Percentiles rank a stretch among this genome's conserved stretches.
phyloP scores from a whole-genome alignment of 2,329 filamentous ascomycete species.

The Hypoxylon sp. region DNA sequence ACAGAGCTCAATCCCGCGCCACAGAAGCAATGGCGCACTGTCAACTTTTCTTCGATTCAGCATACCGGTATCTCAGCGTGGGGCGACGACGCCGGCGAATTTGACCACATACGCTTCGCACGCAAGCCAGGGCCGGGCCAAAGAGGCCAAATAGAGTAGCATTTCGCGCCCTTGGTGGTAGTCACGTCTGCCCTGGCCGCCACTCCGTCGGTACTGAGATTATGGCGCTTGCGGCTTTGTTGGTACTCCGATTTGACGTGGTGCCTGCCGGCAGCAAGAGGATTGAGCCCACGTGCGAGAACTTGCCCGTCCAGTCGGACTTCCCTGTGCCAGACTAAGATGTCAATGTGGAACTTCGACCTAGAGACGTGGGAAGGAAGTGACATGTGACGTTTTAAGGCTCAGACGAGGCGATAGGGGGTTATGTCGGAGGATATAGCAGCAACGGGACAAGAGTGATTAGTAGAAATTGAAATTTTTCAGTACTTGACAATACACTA shows the following conservation, averaged over 20 bases:
- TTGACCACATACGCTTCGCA: conserved; percentile 39
- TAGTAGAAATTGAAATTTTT: not conserved
- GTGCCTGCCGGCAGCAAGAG: conserved; percentile 39
- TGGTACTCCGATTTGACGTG: conserved; percentile 40
- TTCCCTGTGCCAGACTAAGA: conserved; percentile 49
- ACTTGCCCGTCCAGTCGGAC: conserved; percentile 41
- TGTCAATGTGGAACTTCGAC: conserved; percentile 44
- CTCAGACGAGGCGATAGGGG: conserved; percentile 37
- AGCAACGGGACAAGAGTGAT: not conserved
- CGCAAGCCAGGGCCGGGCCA: not conserved
- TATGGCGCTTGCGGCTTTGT: conserved; percentile 37
- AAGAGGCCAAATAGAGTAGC: conserved; percentile 30
- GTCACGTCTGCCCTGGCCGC: conserved; percentile 38
- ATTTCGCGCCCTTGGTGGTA: conserved; percentile 36
- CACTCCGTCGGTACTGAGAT: conserved; percentile 45
- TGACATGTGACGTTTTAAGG: conserved; percentile 46
- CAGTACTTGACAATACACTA: not conserved
- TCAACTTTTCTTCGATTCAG: conserved; percentile 2
- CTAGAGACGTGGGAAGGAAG: conserved; percentile 37
- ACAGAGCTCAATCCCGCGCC: not conserved
- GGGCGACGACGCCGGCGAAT: conserved; percentile 34
- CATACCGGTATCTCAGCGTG: conserved; percentile 36
- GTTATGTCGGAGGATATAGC: conserved; percentile 48
- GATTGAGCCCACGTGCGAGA: conserved; percentile 46
- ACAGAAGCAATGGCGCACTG: not conserved